Base-by-base conservation (phyloP, 2,329 filamentous ascomycete species). In the Claviceps pusilla region DNA sequence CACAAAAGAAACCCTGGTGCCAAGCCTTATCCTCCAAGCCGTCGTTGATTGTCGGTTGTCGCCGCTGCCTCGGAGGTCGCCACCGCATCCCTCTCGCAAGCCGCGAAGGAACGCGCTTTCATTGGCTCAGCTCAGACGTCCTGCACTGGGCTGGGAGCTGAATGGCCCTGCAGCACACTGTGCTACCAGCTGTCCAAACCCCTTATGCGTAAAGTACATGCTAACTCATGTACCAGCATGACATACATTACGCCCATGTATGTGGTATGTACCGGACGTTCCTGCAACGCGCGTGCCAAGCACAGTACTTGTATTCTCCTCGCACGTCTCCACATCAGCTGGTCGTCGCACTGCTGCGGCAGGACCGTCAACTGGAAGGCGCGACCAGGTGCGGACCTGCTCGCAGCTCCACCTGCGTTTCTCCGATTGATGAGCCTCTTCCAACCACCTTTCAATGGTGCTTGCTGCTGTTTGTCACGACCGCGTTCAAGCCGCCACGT, bases 1-100 rank as follows among this genome's bases (percentile, higher is more conserved):
- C 16, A 50, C 45, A 16, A 7, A 37, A 7, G 9, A 41, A 16
- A 9, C 28, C 24, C 24, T 31, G 11, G 14, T 11, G 9, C 31
- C 39, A n/a, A n/a, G 39, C 43, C 41, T 52, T 47, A 46, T 46
- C 45, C 29, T 46, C 45, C 29, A 29, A 43, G 45, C 6, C 6
- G 28, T 52, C 33, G 47, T 39, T 50, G 33, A n/a, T 33, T 52
- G 52, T 55, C 52, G 54, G 56, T 51, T 48, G 48, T 10, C 43
- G 55, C 57, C 55, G 49, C 24, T 10, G 35, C 9, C 49, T 54
- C 65, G 65, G 65, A 68, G 64, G 64, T 68, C 65, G 66, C 66
- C 66, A 67, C 66, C n/a, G 29, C 45, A 64, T 24, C 28, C 12
- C 45, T 61, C 59, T 48, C 12, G 24, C 14, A 46, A 39, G 19